Conservation (phyloP, 1,139 yeast species). For the Blastobotrys petasosporus region DNA sequence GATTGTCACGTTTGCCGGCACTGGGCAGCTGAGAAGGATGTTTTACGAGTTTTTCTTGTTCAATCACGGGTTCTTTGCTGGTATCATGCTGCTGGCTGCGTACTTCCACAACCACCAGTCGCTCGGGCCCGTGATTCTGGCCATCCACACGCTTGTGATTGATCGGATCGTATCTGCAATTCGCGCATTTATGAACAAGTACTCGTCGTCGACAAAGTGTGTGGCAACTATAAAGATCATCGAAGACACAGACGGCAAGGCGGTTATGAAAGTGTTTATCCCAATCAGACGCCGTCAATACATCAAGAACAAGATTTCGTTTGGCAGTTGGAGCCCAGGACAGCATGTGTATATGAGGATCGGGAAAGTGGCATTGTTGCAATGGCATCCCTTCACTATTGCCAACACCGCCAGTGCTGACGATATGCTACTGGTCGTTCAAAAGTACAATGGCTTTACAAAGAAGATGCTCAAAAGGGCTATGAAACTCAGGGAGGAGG, state of each 20-base stretch:
- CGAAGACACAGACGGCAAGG: slow-evolving; percentile 39
- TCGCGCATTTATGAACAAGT: slow-evolving; percentile 34
- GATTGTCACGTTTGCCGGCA: slow-evolving; percentile 38
- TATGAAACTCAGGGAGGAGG: slow-evolving; percentile 11
- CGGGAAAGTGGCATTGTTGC: slow-evolving; percentile 36
- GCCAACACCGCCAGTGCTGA: slow-evolving; percentile 38
- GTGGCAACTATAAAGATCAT: slow-evolving; percentile 24
- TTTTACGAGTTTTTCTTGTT: slow-evolving; percentile 44
- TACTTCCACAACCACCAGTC: slow-evolving; percentile 41
- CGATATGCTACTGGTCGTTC: slow-evolving; percentile 39
- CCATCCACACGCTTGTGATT: slow-evolving; percentile 43
- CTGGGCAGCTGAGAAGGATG: slow-evolving; percentile 38
- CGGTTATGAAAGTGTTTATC: slow-evolving; percentile 19
- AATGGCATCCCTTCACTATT: slow-evolving; percentile 47
- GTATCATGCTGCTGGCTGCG: slow-evolving; percentile 42
- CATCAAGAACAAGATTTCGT: slow-evolving; percentile 22
- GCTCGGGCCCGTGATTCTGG: slow-evolving; percentile 37
- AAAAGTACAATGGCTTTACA: slow-evolving; percentile 44
- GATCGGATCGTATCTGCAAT: slow-evolving; percentile 40
- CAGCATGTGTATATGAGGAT: slow-evolving; percentile 44
- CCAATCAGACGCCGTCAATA: slow-evolving; percentile 3
- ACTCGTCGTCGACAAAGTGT: slow-evolving; percentile 40
- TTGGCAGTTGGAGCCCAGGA: slow-evolving; percentile 45
- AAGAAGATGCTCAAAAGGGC: slow-evolving; percentile 22
- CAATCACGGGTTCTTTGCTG: slow-evolving; percentile 41